Evolutionary conservation across 169 alveolate genomes (phyloP).

Genomic region (Cystoisospora suis): DNA sequence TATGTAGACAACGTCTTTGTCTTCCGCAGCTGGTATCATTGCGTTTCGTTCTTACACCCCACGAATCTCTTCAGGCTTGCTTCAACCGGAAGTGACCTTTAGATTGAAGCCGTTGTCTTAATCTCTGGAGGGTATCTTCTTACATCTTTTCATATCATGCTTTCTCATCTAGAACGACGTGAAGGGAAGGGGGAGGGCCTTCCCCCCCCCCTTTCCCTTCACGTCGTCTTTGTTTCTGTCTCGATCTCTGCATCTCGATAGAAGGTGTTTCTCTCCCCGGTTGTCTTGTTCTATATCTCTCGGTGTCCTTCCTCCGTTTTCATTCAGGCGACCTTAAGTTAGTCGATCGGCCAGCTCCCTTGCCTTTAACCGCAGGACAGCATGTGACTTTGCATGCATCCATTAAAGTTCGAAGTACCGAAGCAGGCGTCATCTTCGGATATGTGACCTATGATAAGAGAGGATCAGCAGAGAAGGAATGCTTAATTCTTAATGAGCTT

Average conservation of each 20-base stretch:
- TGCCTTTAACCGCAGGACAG: conserved; percentile 79
- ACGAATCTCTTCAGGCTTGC: no score
- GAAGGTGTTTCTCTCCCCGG: not conserved
- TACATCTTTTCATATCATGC: no score
- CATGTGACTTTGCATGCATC: conserved; percentile 74
- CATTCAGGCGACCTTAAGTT: conserved; percentile 68
- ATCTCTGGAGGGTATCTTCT: not conserved
- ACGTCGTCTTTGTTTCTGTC: not conserved
- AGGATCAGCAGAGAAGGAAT: conserved; percentile 70
- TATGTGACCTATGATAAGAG: conserved; percentile 88
- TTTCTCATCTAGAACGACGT: no score
- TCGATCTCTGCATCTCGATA: not conserved
- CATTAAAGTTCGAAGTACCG: conserved; percentile 81
- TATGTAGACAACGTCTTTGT: not conserved
- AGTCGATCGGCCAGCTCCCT: conserved; percentile 84
- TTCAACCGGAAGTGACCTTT: no score
- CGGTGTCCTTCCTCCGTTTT: not conserved
- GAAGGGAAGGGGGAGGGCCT: no score
- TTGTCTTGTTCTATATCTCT: no score
- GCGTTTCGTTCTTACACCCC: no score
- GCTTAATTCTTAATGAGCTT: conserved; percentile 84
- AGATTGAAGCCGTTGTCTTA: no score
- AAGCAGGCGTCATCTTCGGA: conserved; percentile 94
- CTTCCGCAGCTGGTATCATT: no score
- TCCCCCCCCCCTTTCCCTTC: no score